Percentiles rank a stretch among this genome's conserved stretches.
Conservation (phyloP, 371 early-diverging fungal genomes). For the Mucor irregularis region DNA sequence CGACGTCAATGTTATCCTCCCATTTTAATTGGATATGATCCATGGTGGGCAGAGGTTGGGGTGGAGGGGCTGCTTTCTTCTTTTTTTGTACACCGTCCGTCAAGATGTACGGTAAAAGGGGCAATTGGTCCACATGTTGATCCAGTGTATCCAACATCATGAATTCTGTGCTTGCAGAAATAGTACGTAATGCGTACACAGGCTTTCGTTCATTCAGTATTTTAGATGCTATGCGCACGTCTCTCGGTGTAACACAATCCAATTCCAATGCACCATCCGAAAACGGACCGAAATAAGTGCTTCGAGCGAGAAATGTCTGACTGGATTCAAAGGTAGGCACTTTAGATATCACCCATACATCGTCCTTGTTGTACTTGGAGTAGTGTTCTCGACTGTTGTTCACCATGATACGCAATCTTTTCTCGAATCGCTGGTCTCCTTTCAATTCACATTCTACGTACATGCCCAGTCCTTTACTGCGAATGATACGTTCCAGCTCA, state of each 20-base stretch:
- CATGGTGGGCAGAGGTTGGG: constrained; percentile 15
- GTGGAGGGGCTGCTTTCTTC: constrained; percentile 17
- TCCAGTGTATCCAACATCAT: constrained; percentile 70
- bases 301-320: constrained; percentile 55
- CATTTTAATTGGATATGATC: constrained; percentile 35
- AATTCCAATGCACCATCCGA: constrained; percentile 51
- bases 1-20: constrained; percentile 50
- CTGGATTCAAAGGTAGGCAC: constrained; percentile 46
- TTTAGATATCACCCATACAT: constrained; percentile 68
- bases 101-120: constrained; percentile 53
- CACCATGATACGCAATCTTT: constrained; percentile 30
- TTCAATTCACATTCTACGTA: constrained; percentile 30
- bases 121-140: constrained; percentile 40
- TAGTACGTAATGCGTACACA: constrained; percentile 64
- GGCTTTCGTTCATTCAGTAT: constrained; percentile 13
- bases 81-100: constrained; percentile 14
- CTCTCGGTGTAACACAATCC: constrained; percentile 49
- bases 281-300: constrained; percentile 63
- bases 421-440: not conserved
- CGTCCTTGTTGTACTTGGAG: constrained; percentile 60
- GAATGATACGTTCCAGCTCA: constrained; percentile 32
- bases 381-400: constrained; percentile 48
- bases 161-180: constrained; percentile 71
- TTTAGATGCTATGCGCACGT: constrained; percentile 35
- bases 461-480: constrained; percentile 41